phyloP scores from a whole-genome alignment of 2,329 filamentous ascomycete species.

The Didymella exigua region DNA sequence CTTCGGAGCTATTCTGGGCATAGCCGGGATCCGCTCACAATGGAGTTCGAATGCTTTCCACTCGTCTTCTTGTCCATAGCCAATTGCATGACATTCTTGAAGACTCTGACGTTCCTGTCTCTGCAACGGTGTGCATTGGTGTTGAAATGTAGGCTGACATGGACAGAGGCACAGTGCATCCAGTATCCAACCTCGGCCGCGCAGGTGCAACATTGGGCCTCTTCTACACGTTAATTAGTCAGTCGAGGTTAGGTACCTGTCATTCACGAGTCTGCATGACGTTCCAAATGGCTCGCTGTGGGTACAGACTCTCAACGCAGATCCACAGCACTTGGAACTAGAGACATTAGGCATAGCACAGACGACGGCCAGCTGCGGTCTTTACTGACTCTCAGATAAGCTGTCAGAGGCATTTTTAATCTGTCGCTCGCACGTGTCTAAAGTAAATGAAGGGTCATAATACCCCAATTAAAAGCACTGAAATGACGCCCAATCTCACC shows the following conservation, averaged over 20 bases:
- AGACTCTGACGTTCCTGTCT: neutral
- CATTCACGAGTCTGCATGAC: conserved; percentile 5
- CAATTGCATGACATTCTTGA: conserved; percentile 19
- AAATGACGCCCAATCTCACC: neutral
- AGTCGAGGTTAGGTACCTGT: neutral
- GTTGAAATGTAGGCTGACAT: neutral
- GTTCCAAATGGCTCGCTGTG: conserved; percentile 5
- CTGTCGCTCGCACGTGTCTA: conserved; percentile 5
- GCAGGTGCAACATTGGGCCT: neutral
- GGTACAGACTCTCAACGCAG: conserved; percentile 5
- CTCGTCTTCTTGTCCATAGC: conserved; percentile 32
- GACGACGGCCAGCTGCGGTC: conserved; percentile 13
- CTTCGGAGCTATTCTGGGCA: conserved; percentile 31
- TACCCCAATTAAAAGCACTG: neutral
- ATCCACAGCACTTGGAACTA: conserved; percentile 13
- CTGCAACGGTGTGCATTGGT: neutral
- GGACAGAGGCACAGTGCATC: neutral
- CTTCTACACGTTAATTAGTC: neutral
- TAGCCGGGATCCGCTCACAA: conserved; percentile 40
- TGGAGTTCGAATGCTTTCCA: conserved; percentile 39
- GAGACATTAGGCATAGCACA: conserved; percentile 14
- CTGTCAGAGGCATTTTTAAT: conserved; percentile 17
- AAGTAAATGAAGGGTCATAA: neutral
- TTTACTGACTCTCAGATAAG: conserved; percentile 13
- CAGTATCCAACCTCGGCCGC: neutral